A percentile compares a stretch with the other conserved stretches of the same genome.
phyloP scores from a whole-genome alignment of 441 rosid genomes.

The Populus tomentosa region DNA sequence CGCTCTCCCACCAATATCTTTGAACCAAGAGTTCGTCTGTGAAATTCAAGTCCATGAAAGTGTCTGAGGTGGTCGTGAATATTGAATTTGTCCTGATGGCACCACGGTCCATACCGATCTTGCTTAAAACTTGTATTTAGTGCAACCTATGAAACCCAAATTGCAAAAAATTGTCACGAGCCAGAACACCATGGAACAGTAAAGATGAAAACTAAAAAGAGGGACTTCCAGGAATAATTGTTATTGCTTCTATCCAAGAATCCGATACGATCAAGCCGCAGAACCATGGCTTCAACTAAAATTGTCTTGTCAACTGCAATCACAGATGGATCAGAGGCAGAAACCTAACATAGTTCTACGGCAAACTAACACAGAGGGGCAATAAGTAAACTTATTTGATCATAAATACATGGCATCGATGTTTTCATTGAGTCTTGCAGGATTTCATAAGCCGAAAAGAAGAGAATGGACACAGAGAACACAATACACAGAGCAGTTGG shows the following conservation, averaged over 20 bases:
- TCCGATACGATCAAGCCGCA: constrained; percentile 54
- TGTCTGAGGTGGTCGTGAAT: constrained; percentile 36
- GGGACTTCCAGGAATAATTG: constrained; percentile 67
- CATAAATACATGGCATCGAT: not conserved
- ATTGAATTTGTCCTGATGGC: constrained; percentile 37
- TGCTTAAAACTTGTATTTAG: constrained; percentile 25
- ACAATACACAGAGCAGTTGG: not conserved
- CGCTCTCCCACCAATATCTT: constrained; percentile 65
- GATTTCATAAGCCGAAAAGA: not conserved
- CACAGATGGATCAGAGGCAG: constrained; percentile 50
- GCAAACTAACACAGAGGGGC: constrained; percentile 1
- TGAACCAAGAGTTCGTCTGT: constrained; percentile 67
- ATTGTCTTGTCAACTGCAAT: constrained; percentile 51
- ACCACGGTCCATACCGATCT: constrained; percentile 42
- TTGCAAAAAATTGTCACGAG: constrained; percentile 31
- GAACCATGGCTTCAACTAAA: constrained; percentile 60
- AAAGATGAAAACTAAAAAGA: constrained; percentile 52
- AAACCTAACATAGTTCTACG: constrained; percentile 30
- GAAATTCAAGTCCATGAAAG: constrained; percentile 70
- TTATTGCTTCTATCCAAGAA: constrained; percentile 38
- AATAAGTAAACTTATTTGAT: not conserved
- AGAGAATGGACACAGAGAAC: not conserved
- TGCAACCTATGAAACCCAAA: constrained; percentile 24
- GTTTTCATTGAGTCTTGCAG: not conserved
- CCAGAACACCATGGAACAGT: constrained; percentile 43